Base-by-base conservation (phyloP, 2,329 filamentous ascomycete species). In the Penicillium sclerotiorum region DNA sequence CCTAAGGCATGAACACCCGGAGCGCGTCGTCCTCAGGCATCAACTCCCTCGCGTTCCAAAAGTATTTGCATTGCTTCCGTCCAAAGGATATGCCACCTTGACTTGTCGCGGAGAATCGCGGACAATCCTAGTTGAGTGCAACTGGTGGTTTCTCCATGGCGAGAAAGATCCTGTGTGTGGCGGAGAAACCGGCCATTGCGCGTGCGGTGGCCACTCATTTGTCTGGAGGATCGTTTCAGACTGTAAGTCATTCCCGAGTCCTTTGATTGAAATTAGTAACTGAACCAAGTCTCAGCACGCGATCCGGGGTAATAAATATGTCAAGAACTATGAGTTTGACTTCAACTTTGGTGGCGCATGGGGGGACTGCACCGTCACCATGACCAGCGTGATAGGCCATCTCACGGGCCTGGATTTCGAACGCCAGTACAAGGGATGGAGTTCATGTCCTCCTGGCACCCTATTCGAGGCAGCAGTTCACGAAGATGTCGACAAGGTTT, bases 341-440 rank as follows among this genome's bases (percentile, higher is more conserved):
- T 99, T 94, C 73, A 85, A 90, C 67, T 99, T 99, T 69, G 86
- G 86, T 5, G 80, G 77, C 39, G 78, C 81, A 57, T 96, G 90
- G 88, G 91, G 92, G 17, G 79, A 79, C 53, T 96, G 89, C 69
- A 79, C 84, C 11, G 93, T 96, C 39, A 91, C 87, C 36, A 97
- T 99, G 89, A 99, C 94, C 48, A 91, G 88, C 55, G 94, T 99
- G 20, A 79, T 88, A 9, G 94, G 94, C 11, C 94, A 99, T 72
- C 80, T 99, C 57, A 91, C 89, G 25, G 79, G 78, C n/a, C 75
- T 87, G 37, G 89, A 95, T 45, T 96, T 99, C 62, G 81, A 82
- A 15, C 68, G 77, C 8, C 82, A 86, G 48, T 92, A 87, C 73
- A 87, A 85, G 62, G 84, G 84, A 56, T 99, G 94, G 94, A 79